phyloP scores from a whole-genome alignment of 805 yeast species.

The Pichia rugopelliculosa region DNA sequence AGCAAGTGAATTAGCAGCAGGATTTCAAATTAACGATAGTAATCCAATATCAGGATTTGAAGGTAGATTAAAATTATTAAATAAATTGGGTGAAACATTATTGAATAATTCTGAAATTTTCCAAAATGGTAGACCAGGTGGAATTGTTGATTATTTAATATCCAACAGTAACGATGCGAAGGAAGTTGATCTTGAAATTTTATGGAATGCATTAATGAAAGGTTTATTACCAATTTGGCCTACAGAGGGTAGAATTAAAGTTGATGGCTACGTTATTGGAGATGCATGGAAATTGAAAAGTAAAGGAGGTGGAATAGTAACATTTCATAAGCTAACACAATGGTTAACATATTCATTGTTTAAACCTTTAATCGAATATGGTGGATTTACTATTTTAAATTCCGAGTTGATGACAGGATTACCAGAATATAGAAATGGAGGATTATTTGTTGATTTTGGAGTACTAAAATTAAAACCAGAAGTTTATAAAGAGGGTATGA shows the following conservation, averaged over 20 bases:
- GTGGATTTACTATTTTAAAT: conserved; percentile 34
- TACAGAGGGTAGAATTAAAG: conserved; percentile 40
- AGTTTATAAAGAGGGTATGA: conserved; percentile 31
- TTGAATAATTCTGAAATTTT: conserved; percentile 34
- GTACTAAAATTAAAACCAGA: conserved; percentile 42
- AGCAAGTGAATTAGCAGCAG: conserved; percentile 29
- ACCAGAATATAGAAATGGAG: conserved; percentile 62
- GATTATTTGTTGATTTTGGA: conserved; percentile 50
- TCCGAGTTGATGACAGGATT: conserved; percentile 44
- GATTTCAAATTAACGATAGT: conserved; percentile 39
- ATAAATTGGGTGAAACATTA: conserved; percentile 42
- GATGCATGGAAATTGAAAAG: conserved; percentile 52
- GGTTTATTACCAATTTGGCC: conserved; percentile 59
- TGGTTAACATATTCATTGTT: conserved; percentile 59
- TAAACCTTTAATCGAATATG: conserved; percentile 42
- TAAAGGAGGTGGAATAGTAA: conserved; percentile 37
- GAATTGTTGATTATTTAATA: conserved; percentile 42
- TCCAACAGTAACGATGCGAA: conserved; percentile 11
- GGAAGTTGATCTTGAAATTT: conserved; percentile 36
- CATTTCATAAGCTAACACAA: conserved; percentile 61
- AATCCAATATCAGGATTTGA: conserved; percentile 49
- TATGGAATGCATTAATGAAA: conserved; percentile 52
- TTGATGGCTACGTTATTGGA: conserved; percentile 48
- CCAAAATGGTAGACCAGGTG: conserved; percentile 37
- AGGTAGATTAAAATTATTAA: conserved; percentile 44